Evolutionary conservation across 1,139 yeast genomes (phyloP), one percentile per base, ranked within the genome.

Genomic region (Cylindricascospora bacillispora): DNA sequence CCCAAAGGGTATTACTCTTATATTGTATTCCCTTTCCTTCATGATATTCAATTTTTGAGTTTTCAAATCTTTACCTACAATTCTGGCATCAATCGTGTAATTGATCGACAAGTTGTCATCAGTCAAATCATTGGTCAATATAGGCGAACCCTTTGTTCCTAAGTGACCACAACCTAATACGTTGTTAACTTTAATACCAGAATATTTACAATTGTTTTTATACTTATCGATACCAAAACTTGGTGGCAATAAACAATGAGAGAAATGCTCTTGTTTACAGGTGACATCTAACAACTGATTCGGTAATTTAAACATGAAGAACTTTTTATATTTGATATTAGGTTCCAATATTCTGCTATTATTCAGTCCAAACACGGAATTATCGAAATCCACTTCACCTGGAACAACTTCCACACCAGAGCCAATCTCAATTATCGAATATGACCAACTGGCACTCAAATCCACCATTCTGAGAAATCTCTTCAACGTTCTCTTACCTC

Each of bases 301-400:
- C 0, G 83, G 85, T 31, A 76, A 63, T 45, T 64, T 71, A 51
- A 76, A 75, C 11, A 72, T 65, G 50, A 76, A 74, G 42, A 62
- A 68, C 45, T 75, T 76, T 44, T 74, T 74, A 45, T 73, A 71
- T 38, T 58, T 66, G 1, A 51, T 50, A 10, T 64, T 55, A 0
- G 82, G 77, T 32, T 54, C 52, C 24, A 76, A 54, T 0, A 65
- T 45, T 36, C 78, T 54, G 35, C 63, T 65, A 35, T 65, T 55
- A 1, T 70, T 67, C 12, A 76, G 47, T 0, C 80, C 82, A 32
- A 71, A 44, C 6, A 48, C 37, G 25, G 70, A 53, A 3, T 67
- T 67, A 43, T 75, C 82, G 27, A 45, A 44, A 42, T 70, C 79
- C 4, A 38, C 43, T 4, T 61, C 48, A 25, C 61, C 62, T 2